A percentile compares a stretch with the other conserved stretches of the same genome.
Conservation (phyloP, 2,329 filamentous ascomycete genomes). For the Sarocladium kiliense region DNA sequence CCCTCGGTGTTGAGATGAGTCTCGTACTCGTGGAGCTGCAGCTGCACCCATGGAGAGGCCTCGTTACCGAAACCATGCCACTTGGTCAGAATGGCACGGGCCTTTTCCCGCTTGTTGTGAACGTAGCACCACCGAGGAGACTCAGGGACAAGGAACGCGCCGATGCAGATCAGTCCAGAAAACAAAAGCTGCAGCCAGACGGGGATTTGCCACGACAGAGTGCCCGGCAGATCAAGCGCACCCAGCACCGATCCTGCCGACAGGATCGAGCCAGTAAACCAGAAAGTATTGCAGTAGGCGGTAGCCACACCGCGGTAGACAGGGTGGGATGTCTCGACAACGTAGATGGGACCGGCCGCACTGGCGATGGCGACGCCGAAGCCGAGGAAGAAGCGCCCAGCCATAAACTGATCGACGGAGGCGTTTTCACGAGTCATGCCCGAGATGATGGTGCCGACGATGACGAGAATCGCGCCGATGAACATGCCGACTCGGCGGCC, state of each 20-base stretch:
- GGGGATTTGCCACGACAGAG: conserved; percentile 35
- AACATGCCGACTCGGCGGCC: conserved; percentile 45
- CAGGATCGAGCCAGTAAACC: conserved; percentile 44
- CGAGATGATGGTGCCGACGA: conserved; percentile 25
- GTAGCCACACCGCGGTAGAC: conserved; percentile 34
- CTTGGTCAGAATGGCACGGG: conserved; percentile 29
- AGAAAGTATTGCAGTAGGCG: conserved; percentile 36
- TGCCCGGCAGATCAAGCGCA: conserved; percentile 29
- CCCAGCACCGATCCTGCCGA: conserved; percentile 45
- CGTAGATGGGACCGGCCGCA: conserved; percentile 40
- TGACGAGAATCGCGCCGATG: conserved; percentile 38
- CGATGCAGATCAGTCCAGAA: conserved; percentile 31
- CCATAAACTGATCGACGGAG: conserved; percentile 37
- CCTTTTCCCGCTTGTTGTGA: conserved; percentile 30
- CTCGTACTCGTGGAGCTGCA: conserved; percentile 39
- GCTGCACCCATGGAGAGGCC: conserved; percentile 38
- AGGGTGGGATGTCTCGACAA: conserved; percentile 41
- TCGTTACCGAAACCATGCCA: conserved; percentile 40
- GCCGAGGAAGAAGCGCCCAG: conserved; percentile 57
- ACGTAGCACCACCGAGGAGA: conserved; percentile 37
- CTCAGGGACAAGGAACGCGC: conserved; percentile 32
- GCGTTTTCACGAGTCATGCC: not conserved
- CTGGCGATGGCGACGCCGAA: conserved; percentile 41
- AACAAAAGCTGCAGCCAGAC: conserved; percentile 40
- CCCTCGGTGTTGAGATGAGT: conserved; percentile 36